Evolutionary conservation across 192 early-diverging fungal species (phyloP).

Genomic region (Umbelopsis sp.): DNA sequence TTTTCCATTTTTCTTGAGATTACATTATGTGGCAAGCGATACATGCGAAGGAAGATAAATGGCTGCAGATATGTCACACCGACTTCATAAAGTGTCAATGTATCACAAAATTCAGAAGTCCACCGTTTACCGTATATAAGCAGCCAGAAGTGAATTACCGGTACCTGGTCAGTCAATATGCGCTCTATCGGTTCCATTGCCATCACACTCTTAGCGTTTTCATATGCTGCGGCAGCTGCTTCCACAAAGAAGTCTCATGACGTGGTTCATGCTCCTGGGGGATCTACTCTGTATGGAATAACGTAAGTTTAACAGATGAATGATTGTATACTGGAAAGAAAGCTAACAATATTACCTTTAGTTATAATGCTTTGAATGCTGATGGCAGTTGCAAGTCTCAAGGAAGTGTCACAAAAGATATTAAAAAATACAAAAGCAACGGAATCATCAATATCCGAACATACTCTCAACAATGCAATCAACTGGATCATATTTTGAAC

Average conservation of each 20-base stretch:
- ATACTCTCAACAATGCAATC: constrained; percentile 36
- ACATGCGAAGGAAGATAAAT: too few species aligned
- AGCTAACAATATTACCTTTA: not conserved
- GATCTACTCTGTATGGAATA: not conserved
- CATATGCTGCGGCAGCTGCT: not conserved
- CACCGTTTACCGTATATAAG: too few species aligned
- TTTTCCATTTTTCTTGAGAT: too few species aligned
- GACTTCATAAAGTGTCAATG: too few species aligned
- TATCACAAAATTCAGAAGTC: too few species aligned
- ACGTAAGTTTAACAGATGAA: not conserved
- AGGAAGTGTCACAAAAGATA: not conserved
- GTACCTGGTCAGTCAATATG: not conserved
- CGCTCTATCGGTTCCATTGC: not conserved
- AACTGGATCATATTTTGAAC: constrained; percentile 24
- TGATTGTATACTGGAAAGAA: not conserved
- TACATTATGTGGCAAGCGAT: too few species aligned
- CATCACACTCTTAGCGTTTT: not conserved
- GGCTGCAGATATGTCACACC: too few species aligned
- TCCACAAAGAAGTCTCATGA: not conserved
- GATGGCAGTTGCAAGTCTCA: constrained; percentile 19
- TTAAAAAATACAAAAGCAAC: constrained; percentile 23
- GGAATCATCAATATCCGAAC: constrained; percentile 32
- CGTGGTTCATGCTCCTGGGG: not conserved
- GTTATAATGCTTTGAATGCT: constrained; percentile 24
- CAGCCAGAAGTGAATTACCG: not conserved